A percentile compares a stretch with the other conserved stretches of the same genome.
These are phyloP conservation scores for Nakaseomyces glabratus DNA, from an alignment of 1,139 yeast species.

Conservation along the genomic window DNA sequence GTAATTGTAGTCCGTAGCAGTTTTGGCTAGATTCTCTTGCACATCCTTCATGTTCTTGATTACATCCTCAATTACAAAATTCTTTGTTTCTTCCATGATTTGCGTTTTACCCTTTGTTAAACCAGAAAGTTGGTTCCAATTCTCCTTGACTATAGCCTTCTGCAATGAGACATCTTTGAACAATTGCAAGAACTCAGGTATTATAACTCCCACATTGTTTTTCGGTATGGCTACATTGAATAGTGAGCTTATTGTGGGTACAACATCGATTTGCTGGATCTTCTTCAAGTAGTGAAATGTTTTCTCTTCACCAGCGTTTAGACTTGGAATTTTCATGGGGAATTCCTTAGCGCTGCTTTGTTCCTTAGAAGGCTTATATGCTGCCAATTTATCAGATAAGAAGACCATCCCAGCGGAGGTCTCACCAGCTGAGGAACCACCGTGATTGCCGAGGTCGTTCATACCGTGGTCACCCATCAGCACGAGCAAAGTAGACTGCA, in stretches of 20 bases:
- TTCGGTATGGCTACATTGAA: conserved; percentile 78
- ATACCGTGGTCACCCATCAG: conserved; percentile 94
- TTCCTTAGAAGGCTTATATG: conserved; percentile 16
- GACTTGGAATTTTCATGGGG: conserved; percentile 30
- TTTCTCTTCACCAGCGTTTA: conserved; percentile 28
- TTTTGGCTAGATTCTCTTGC: conserved; percentile 49
- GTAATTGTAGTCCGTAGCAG: conserved; percentile 70
- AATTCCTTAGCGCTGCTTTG: conserved; percentile 31
- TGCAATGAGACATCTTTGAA: conserved; percentile 38
- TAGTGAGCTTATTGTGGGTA: conserved; percentile 70
- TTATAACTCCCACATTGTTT: conserved; percentile 71
- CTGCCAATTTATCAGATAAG: conserved; percentile 50
- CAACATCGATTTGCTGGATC: conserved; percentile 77
- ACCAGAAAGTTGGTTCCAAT: conserved; percentile 50
- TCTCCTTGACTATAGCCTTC: conserved; percentile 41
- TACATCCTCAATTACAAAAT: conserved; percentile 24
- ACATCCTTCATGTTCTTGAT: conserved; percentile 39
- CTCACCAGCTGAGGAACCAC: conserved; percentile 88
- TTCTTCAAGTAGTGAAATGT: conserved; percentile 42
- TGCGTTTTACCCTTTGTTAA: conserved; percentile 19
- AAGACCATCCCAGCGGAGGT: conserved; percentile 76
- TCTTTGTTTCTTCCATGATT: conserved; percentile 18
- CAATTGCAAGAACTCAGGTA: conserved; percentile 46
- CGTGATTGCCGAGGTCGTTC: conserved; percentile 85
- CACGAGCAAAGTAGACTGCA: conserved; percentile 56